A percentile compares a stretch with the other conserved stretches of the same genome.
Evolutionary conservation across 768 basidiomycete genomes (phyloP).

Genomic region (Leccinum ochraceum): DNA sequence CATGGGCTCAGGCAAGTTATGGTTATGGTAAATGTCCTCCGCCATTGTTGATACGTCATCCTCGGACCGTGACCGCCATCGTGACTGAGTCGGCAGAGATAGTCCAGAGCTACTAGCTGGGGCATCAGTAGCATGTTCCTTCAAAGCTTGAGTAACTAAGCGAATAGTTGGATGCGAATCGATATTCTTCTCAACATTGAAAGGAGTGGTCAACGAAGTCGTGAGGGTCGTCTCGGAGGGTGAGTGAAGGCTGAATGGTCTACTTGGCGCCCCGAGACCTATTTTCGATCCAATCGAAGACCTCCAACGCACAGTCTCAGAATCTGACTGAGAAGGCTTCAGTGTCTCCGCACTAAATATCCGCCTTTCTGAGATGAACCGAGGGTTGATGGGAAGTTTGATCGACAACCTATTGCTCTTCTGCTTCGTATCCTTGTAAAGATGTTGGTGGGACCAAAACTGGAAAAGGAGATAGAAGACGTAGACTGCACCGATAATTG

Average conservation of each 20-base stretch:
- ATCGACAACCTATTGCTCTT: constrained; percentile 42
- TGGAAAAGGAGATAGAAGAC: constrained; percentile 52
- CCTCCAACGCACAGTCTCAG: constrained; percentile 19
- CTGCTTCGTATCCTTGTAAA: constrained; percentile 51
- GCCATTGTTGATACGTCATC: constrained; percentile 13
- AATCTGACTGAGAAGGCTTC: constrained; percentile 22
- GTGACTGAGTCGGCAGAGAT: constrained; percentile 11
- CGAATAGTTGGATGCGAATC: constrained; percentile 24
- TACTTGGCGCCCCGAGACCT: constrained; percentile 7
- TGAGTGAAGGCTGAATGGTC: constrained; percentile 20
- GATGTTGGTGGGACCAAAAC: constrained; percentile 54
- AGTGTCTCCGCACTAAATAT: constrained; percentile 27
- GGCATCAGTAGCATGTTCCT: constrained; percentile 1
- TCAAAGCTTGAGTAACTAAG: constrained; percentile 20
- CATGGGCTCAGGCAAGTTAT: constrained; percentile 14
- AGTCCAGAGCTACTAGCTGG: constrained; percentile 5
- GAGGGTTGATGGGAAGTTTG: constrained; percentile 32
- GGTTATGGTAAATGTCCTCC: constrained; percentile 3
- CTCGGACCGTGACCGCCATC: constrained; percentile 16
- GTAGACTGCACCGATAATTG: constrained; percentile 43
- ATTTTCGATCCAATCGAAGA: constrained; percentile 16
- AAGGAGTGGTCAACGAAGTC: constrained; percentile 4
- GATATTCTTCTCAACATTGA: constrained; percentile 10
- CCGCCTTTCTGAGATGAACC: constrained; percentile 28
- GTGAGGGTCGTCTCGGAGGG: constrained; percentile 31